Percentiles rank a stretch among this genome's conserved stretches.
Evolutionary conservation across 2,329 filamentous ascomycete genomes (phyloP).

Genomic region (Fusarium heterosporum): DNA sequence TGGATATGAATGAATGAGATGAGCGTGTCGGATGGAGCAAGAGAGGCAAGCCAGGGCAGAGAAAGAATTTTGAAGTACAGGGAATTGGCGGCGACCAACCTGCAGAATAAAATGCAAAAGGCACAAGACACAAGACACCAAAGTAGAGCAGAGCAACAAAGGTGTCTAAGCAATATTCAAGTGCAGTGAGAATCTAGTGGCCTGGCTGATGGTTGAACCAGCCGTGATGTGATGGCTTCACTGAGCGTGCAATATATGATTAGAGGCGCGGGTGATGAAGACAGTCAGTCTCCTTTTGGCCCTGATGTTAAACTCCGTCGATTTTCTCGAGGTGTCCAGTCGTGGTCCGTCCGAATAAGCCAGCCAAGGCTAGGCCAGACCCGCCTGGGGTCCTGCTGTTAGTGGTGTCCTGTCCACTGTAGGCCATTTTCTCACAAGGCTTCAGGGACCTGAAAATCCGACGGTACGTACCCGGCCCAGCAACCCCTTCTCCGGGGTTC

Average conservation of each 20-base stretch:
- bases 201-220: slow-evolving; percentile 1
- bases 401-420: slow-evolving; percentile 40
- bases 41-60: slow-evolving; percentile 45
- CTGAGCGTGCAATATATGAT: slow-evolving; percentile 34
- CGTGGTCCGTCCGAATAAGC: slow-evolving; percentile 57
- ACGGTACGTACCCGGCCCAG: slow-evolving; percentile 43
- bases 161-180: slow-evolving; percentile 20
- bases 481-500: slow-evolving; percentile 49
- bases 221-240: slow-evolving; percentile 21
- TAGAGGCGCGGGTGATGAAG: slow-evolving; percentile 42
- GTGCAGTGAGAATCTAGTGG: not conserved
- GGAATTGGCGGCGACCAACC: slow-evolving; percentile 41
- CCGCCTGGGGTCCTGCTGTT: slow-evolving; percentile 39
- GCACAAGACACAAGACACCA: slow-evolving; percentile 8
- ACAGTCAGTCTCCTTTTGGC: slow-evolving; percentile 50
- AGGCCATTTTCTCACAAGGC: slow-evolving; percentile 31
- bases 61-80: slow-evolving; percentile 50
- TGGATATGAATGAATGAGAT: slow-evolving; percentile 42
- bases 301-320: slow-evolving; percentile 51
- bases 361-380: slow-evolving; percentile 39
- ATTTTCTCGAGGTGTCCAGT: slow-evolving; percentile 53
- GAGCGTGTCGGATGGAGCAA: slow-evolving; percentile 50
- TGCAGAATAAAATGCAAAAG: slow-evolving; percentile 23
- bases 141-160: slow-evolving; percentile 26
- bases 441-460: slow-evolving; percentile 20